Percentiles rank a stretch among this genome's conserved stretches.
These are phyloP conservation scores for Suillus plorans DNA, from an alignment of 768 basidiomycete species.

Conservation along the genomic window DNA sequence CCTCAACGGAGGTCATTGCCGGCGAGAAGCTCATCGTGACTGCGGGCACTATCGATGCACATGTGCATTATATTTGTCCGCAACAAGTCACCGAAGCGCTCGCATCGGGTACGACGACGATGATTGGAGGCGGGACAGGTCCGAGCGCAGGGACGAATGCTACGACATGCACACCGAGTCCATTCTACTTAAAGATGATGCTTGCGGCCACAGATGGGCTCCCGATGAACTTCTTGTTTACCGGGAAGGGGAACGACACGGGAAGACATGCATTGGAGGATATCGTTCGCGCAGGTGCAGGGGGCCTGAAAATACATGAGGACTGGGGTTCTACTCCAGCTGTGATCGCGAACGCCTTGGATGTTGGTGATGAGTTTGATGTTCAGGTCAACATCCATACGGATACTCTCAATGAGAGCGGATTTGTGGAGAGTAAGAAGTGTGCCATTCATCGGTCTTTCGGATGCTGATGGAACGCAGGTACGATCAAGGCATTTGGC, in stretches of 20 bases:
- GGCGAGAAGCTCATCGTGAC: constrained; percentile 95
- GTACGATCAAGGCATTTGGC: constrained; percentile 87
- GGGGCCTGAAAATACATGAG: constrained; percentile 93
- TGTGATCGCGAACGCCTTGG: constrained; percentile 72
- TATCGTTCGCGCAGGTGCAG: constrained; percentile 78
- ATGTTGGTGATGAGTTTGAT: constrained; percentile 87
- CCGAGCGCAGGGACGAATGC: constrained; percentile 88
- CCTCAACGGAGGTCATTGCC: constrained; percentile 92
- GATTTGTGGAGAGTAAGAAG: constrained; percentile 86
- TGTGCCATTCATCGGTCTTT: not conserved
- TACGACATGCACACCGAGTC: constrained; percentile 88
- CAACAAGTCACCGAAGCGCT: constrained; percentile 88
- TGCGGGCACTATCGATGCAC: constrained; percentile 89
- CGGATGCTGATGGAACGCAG: constrained; percentile 36
- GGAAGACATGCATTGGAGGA: constrained; percentile 75
- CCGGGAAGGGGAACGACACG: constrained; percentile 95
- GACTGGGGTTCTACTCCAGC: constrained; percentile 95
- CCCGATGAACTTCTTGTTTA: constrained; percentile 92
- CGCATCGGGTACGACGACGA: constrained; percentile 82
- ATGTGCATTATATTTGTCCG: constrained; percentile 94
- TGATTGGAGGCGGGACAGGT: constrained; percentile 96
- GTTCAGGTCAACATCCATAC: constrained; percentile 98
- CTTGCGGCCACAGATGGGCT: constrained; percentile 86
- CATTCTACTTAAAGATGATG: constrained; percentile 90
- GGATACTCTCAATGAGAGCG: constrained; percentile 96